phyloP scores from a whole-genome alignment of 805 yeast species.

The Candida adriatica region DNA sequence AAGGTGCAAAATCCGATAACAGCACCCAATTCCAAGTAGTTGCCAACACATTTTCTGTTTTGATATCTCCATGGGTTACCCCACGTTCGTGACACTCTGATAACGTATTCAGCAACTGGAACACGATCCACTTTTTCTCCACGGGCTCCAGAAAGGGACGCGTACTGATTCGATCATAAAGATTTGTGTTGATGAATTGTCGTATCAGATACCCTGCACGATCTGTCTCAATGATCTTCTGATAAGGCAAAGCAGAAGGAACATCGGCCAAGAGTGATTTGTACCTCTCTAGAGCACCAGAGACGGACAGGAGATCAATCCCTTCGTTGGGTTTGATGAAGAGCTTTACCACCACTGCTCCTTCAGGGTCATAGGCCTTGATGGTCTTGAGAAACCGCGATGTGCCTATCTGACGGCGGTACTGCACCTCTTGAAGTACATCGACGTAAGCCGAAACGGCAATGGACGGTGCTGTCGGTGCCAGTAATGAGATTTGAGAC shows the following conservation, averaged over 20 bases:
- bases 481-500: slow-evolving; percentile 72
- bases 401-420: slow-evolving; percentile 66
- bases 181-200: slow-evolving; percentile 68
- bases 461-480: slow-evolving; percentile 89
- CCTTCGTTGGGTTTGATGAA: slow-evolving; percentile 64
- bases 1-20: slow-evolving; percentile 75
- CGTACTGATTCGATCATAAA: slow-evolving; percentile 82
- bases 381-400: slow-evolving; percentile 83
- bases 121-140: slow-evolving; percentile 81
- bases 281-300: slow-evolving; percentile 26
- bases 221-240: slow-evolving; percentile 74
- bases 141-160: slow-evolving; percentile 79
- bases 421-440: slow-evolving; percentile 68
- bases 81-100: slow-evolving; percentile 53
- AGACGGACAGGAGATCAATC: slow-evolving; percentile 19
- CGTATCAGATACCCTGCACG: slow-evolving; percentile 88
- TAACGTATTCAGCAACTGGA: slow-evolving; percentile 65
- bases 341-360: slow-evolving; percentile 70
- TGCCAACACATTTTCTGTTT: slow-evolving; percentile 80
- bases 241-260: slow-evolving; percentile 65
- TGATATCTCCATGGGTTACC: slow-evolving; percentile 84
- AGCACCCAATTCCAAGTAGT: slow-evolving; percentile 87
- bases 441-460: slow-evolving; percentile 87
- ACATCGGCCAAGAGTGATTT: slow-evolving; percentile 36
- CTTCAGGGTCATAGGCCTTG: slow-evolving; percentile 67